Conservation (phyloP, 805 yeast species). For the Kazachstania psychrophila region DNA sequence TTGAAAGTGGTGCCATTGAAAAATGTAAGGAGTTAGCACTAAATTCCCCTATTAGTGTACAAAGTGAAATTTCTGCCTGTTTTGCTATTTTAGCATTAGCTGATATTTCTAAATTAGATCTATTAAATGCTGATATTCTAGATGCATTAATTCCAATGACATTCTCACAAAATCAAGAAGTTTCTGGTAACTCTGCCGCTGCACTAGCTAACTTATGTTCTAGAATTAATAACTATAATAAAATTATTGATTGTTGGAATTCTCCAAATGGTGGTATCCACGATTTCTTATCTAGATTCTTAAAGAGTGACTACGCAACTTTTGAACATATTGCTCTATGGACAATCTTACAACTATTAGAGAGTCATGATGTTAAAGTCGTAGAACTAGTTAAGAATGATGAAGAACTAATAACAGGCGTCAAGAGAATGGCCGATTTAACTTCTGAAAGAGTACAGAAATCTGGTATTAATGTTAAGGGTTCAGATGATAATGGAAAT, state of each 20-base stretch:
- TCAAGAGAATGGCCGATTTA: constrained; percentile 37
- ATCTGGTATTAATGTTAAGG: constrained; percentile 15
- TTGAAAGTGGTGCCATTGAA: constrained; percentile 92
- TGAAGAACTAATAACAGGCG: constrained; percentile 44
- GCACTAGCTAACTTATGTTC: constrained; percentile 94
- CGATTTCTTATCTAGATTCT: constrained; percentile 72
- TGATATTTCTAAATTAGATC: constrained; percentile 80
- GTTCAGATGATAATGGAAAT: constrained; percentile 12
- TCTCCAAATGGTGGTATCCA: constrained; percentile 76
- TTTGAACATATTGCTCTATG: constrained; percentile 97
- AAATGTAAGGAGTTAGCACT: constrained; percentile 84
- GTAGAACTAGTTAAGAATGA: constrained; percentile 45
- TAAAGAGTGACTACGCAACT: constrained; percentile 78
- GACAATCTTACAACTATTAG: constrained; percentile 89
- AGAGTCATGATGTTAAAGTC: constrained; percentile 65
- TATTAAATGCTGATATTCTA: constrained; percentile 74
- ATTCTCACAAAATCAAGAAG: constrained; percentile 79
- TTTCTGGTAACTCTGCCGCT: constrained; percentile 97
- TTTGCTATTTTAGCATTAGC: constrained; percentile 94
- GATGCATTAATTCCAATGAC: constrained; percentile 90
- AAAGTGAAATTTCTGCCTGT: constrained; percentile 93
- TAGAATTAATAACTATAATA: constrained; percentile 73
- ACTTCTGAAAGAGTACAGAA: constrained; percentile 28
- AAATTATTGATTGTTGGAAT: constrained; percentile 70
- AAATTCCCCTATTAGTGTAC: constrained; percentile 82